These are phyloP conservation scores for Solanum tarijense DNA, from an alignment of 257 asterid species.

Conservation along the genomic window DNA sequence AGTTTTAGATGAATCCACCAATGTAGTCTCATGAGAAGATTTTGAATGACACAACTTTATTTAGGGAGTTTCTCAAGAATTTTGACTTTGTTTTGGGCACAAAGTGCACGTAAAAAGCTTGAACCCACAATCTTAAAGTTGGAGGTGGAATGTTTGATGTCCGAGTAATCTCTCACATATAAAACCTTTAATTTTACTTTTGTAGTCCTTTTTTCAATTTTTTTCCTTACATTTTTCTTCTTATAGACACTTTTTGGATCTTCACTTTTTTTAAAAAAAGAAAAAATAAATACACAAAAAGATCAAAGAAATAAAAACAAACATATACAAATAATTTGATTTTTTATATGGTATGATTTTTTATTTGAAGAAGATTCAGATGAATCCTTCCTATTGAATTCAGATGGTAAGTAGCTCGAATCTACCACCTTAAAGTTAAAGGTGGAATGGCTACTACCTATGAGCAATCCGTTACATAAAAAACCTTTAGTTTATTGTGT, in stretches of 20 bases:
- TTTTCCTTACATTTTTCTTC: background rate
- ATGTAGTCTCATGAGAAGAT: background rate
- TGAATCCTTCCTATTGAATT: no score
- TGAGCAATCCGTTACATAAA: no score
- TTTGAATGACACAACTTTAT: no score
- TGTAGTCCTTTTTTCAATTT: background rate
- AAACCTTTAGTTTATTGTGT: no score
- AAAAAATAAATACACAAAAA: background rate
- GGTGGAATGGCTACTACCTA: no score
- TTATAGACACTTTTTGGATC: background rate
- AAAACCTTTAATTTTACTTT: background rate
- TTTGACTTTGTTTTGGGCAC: no score
- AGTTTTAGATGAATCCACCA: background rate
- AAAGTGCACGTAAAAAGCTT: background rate
- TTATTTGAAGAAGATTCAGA: background rate
- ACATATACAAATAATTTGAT: no score
- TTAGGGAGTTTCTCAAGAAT: background rate
- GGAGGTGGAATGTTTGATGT: rapidly evolving
- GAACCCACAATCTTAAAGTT: background rate
- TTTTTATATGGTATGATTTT: no score
- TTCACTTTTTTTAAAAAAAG: background rate
- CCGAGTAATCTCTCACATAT: background rate
- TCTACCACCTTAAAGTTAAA: no score
- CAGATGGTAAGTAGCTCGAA: background rate
- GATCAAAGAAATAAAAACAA: background rate